Evolutionary conservation across 805 yeast genomes (phyloP), one percentile per base, ranked within the genome.

Genomic region (Kuraishia molischiana): DNA sequence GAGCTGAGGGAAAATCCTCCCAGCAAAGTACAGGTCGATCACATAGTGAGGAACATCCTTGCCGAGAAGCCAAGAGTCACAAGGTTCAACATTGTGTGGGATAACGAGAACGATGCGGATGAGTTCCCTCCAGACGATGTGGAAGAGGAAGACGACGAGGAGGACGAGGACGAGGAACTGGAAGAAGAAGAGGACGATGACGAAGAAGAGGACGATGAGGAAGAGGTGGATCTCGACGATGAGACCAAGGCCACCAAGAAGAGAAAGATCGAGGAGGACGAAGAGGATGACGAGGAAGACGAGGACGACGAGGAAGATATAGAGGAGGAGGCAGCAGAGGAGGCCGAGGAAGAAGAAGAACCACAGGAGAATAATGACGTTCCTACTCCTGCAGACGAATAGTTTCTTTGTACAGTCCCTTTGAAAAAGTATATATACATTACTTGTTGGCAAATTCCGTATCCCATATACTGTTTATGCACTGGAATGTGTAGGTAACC

Each of bases 61-160:
- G 97, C 97, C 3, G 97, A 92, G 56, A 92, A 92, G 63, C 99
- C 99, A 32, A 71, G 97, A 48, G 98, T 92, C 30, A 92, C 99
- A 5, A 69, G 97, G 45, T 92, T 92, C 62, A 92, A 92, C 57
- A 92, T 92, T 39, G 94, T 87, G 3, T 92, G 99, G 99, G 95
- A 86, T 55, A 84, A 82, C 43, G 66, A 61, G 47, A 56, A 48
- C 18, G 73, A 64, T 41, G 66, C 66, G 4, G 86, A 83, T 37
- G 77, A 78, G 37, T 82, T 73, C 48, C 94, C 90, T 10, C 92
- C 92, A 2, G 86, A 81, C 45, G 85, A 80, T 48, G 75, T 69
- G 5, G 85, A 74, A 31, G 79, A 69, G 1, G 79, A 70, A 34
- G 28, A 24, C 9, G 40, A 14, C 14, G 71, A 72, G 19, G 79